A percentile compares a stretch with the other conserved stretches of the same genome.
These are phyloP conservation scores for Emmonsiellopsis sp. DNA, from an alignment of 2,329 filamentous ascomycete species.

Conservation along the genomic window DNA sequence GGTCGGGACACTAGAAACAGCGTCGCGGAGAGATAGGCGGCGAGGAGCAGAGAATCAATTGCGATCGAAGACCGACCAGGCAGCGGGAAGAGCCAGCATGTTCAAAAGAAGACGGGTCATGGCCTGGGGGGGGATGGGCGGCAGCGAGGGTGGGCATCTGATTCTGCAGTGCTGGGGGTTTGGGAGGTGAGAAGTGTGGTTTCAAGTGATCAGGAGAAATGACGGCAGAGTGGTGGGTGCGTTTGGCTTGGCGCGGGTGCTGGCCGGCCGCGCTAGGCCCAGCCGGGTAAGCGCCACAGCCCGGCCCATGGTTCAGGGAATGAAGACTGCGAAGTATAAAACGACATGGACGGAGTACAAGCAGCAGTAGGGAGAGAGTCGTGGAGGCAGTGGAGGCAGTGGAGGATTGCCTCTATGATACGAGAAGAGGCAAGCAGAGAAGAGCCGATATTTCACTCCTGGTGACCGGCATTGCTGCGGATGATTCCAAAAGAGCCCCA, in stretches of 20 bases:
- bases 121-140: not conserved
- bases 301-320: too few relatives aligned
- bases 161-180: not conserved
- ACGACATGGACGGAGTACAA: too few relatives aligned
- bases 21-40: not conserved
- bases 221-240: not conserved
- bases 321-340: too few relatives aligned
- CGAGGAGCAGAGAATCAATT: not conserved
- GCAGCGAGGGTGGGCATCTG: not conserved
- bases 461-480: too few relatives aligned
- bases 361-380: too few relatives aligned
- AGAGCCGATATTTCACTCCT: too few relatives aligned
- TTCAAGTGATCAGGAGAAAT: constrained; percentile 2
- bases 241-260: not conserved
- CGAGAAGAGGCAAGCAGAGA: too few relatives aligned
- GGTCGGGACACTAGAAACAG: not conserved
- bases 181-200: not conserved
- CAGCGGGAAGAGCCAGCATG: not conserved
- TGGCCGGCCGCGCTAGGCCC: not conserved
- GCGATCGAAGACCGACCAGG: not conserved
- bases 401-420: too few relatives aligned
- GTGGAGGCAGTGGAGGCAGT: too few relatives aligned
- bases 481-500: too few relatives aligned
- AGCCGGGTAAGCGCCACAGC: not conserved
- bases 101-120: not conserved